Evolutionary conservation across 371 early-diverging fungal genomes (phyloP).

Genomic region (Mucor saturninus): DNA sequence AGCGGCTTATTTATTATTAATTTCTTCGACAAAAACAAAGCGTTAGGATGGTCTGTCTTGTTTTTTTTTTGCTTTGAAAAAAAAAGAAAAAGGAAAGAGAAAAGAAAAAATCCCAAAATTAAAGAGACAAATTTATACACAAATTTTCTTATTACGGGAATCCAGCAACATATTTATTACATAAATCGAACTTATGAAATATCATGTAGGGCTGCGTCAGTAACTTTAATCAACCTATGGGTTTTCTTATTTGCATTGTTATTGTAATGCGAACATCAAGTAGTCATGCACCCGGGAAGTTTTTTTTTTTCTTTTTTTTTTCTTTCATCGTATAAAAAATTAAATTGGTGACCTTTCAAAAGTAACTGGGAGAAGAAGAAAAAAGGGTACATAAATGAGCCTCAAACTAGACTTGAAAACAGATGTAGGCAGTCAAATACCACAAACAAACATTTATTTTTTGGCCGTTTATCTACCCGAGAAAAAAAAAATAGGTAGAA

Average conservation of each 20-base stretch:
- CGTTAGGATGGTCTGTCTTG: not conserved
- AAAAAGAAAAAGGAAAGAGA: slow-evolving; percentile 8
- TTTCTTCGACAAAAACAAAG: not conserved
- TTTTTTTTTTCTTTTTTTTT: not conserved
- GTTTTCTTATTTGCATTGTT: slow-evolving; percentile 3
- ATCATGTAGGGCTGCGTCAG: slow-evolving; percentile 2
- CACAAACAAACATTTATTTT: not conserved
- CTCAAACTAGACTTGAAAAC: not conserved
- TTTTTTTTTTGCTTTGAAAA: not conserved
- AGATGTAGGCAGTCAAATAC: not conserved
- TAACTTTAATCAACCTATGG: not conserved
- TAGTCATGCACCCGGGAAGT: slow-evolving; percentile 16
- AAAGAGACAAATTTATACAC: not conserved
- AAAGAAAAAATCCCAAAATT: not conserved
- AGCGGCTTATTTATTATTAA: slow-evolving; percentile 9
- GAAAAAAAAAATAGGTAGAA: not conserved
- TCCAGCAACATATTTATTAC: not conserved
- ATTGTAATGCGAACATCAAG: slow-evolving; percentile 3
- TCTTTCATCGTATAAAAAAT: not conserved
- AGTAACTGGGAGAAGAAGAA: slow-evolving; percentile 9
- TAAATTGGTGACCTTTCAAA: slow-evolving; percentile 17
- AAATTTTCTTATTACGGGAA: not conserved
- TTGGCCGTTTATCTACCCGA: slow-evolving; percentile 16
- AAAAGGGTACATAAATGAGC: slow-evolving; percentile 6
- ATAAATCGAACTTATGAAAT: not conserved